Percentiles rank a stretch among this genome's conserved stretches.
phyloP scores from a whole-genome alignment of 805 yeast genomes.

The Ogataea henricii region DNA sequence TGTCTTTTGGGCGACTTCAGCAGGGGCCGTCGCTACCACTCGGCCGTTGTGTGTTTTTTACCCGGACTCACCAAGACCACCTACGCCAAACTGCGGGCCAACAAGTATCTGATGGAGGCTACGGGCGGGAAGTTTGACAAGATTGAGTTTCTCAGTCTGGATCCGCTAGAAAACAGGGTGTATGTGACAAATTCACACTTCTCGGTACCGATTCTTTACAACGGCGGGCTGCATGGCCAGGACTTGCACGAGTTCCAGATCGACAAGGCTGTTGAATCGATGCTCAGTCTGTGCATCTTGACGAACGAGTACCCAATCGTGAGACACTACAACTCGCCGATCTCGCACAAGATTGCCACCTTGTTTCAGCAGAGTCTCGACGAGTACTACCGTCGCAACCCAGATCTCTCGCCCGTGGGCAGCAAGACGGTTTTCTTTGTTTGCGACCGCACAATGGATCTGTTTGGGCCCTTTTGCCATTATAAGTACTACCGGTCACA shows the following conservation, averaged over 20 bases:
- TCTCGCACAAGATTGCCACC: constrained; percentile 59
- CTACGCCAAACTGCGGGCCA: constrained; percentile 15
- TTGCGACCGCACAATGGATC: constrained; percentile 81
- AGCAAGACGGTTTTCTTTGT: constrained; percentile 64
- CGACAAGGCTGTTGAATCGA: constrained; percentile 56
- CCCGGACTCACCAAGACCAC: constrained; percentile 49
- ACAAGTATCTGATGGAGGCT: constrained; percentile 24
- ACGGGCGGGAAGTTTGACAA: constrained; percentile 23
- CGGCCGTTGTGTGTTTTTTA: constrained; percentile 70
- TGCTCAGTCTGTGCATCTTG: constrained; percentile 71
- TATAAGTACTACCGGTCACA: constrained; percentile 91
- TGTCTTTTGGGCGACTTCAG: constrained; percentile 78
- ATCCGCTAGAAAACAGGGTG: constrained; percentile 69
- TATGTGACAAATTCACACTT: constrained; percentile 65
- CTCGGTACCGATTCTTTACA: constrained; percentile 75
- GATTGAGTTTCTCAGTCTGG: constrained; percentile 47
- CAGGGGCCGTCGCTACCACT: constrained; percentile 69
- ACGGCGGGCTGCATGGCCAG: constrained; percentile 62
- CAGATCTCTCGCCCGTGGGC: constrained; percentile 59
- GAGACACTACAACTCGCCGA: constrained; percentile 64
- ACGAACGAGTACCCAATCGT: constrained; percentile 90
- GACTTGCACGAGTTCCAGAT: constrained; percentile 63
- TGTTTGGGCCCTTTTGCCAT: constrained; percentile 81
- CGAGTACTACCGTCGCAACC: constrained; percentile 68
- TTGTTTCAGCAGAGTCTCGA: constrained; percentile 73